Base-by-base conservation (phyloP, 2,329 filamentous ascomycete species). In the Penicillium verrucosum region DNA sequence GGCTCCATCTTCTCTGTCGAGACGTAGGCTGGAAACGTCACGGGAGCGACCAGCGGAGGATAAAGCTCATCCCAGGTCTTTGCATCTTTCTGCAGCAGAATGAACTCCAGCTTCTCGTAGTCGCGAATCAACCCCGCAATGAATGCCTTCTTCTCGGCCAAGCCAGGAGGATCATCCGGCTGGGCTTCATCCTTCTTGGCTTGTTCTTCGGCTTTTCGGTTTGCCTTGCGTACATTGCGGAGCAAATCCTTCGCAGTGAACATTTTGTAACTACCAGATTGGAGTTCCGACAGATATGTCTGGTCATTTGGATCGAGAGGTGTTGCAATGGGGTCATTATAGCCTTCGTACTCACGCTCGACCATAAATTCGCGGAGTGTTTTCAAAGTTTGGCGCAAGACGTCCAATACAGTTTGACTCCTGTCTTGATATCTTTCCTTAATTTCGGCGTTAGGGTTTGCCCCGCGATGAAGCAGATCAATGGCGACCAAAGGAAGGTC, bases 61-160 rank as follows among this genome's bases (percentile, higher is more conserved):
- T 88, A 73, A 7, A 90, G 73, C 45, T 92, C 82, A 12, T 72
- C 67, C 67, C 89, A 92, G 0, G 82, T 81, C 71, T 90, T 91
- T 2, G 82, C 89, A 0, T 82, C 85, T 56, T 80, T 83, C 4
- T 87, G 41, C 21, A 93, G 73, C 2, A 70, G 64, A 2, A 75
- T 65, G 9, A 7, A 34, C 64, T 89, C 83, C 1, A 90, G 72
- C 21, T 75, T 67, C 61, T 85, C 76, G 37, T 87, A 81, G 1
- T 82, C 78, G 0, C 68, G 60, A 14, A 87, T 73, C 14, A 83
- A 67, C 8, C 78, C 72, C 10, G 78, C 60, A 18, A 90, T 79
- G 0, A 82, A 83, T 6, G 76, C 74, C 48, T 77, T 75, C 70
- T 89, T 90, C 68, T 84, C 80, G 2, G 10, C 50, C 9, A 54